Evolutionary conservation across 2,329 filamentous ascomycete genomes (phyloP).

Genomic region (Fusarium buharicum): DNA sequence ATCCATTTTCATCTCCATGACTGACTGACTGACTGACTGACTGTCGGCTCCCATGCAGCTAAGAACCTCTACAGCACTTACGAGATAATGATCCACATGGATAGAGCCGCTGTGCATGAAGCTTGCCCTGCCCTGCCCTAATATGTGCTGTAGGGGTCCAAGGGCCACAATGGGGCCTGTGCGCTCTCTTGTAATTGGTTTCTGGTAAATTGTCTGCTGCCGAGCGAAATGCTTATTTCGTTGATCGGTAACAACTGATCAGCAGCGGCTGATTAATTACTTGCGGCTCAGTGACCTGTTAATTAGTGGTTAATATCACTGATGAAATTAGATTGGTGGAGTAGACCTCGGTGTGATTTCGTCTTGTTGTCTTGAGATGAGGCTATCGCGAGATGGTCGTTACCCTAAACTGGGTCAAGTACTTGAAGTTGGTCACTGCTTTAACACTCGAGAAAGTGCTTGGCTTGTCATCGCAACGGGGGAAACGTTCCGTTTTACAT

Average conservation of each 20-base stretch:
- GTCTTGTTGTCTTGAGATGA: background rate
- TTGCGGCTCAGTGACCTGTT: conserved; percentile 14
- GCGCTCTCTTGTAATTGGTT: conserved; percentile 28
- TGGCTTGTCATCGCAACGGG: background rate
- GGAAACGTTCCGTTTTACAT: background rate
- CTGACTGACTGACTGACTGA: too few species aligned
- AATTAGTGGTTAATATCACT: conserved; percentile 15
- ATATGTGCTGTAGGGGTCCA: conserved; percentile 42
- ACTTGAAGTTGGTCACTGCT: background rate
- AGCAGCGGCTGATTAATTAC: conserved; percentile 22
- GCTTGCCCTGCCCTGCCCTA: conserved; percentile 7
- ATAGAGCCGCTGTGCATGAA: conserved; percentile 40
- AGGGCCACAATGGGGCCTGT: conserved; percentile 17
- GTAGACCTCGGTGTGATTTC: background rate
- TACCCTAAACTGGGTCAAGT: background rate
- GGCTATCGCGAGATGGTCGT: background rate
- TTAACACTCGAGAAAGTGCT: background rate
- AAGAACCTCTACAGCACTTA: conserved; percentile 19
- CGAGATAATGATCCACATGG: conserved; percentile 37
- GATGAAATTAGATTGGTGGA: background rate
- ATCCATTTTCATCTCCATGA: conserved; percentile 6
- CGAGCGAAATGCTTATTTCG: conserved; percentile 30
- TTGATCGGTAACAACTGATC: conserved; percentile 27
- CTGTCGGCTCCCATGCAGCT: conserved; percentile 3
- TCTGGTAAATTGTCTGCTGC: conserved; percentile 8